Conservation (phyloP, 2,329 filamentous ascomycete species). For the Hypomyces rosellus region DNA sequence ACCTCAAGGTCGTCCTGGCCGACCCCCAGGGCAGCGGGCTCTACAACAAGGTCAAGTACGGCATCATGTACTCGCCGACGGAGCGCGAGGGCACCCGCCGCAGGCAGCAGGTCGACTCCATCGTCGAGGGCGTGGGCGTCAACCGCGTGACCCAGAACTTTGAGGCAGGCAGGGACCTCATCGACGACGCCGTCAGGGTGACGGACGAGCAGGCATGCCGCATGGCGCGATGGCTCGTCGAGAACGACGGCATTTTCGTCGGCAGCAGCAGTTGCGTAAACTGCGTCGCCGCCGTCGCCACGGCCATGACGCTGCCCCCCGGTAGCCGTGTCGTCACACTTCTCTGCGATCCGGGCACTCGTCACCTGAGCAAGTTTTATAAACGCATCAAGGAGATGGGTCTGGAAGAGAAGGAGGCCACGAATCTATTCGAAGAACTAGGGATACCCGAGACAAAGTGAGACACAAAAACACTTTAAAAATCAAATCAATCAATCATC, state of each 20-base stretch:
- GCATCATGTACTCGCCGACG: slow-evolving; percentile 88
- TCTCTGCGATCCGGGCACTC: slow-evolving; percentile 76
- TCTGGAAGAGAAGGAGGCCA: slow-evolving; percentile 49
- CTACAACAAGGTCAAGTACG: slow-evolving; percentile 85
- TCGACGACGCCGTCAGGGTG: slow-evolving; percentile 86
- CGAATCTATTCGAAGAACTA: slow-evolving; percentile 45
- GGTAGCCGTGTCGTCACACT: slow-evolving; percentile 70
- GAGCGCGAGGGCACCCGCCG: slow-evolving; percentile 88
- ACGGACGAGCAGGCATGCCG: slow-evolving; percentile 80
- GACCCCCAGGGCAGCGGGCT: slow-evolving; percentile 92
- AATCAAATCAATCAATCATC: not conserved
- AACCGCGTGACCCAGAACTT: slow-evolving; percentile 94
- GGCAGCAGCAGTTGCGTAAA: slow-evolving; percentile 97
- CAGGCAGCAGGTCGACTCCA: slow-evolving; percentile 85
- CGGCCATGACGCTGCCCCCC: slow-evolving; percentile 56
- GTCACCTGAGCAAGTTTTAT: slow-evolving; percentile 83
- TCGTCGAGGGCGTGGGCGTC: slow-evolving; percentile 93
- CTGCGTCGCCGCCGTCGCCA: slow-evolving; percentile 70
- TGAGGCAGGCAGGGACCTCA: slow-evolving; percentile 73
- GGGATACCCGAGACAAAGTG: slow-evolving; percentile 30
- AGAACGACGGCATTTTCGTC: slow-evolving; percentile 89
- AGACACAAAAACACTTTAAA: slow-evolving; percentile 1
- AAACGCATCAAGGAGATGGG: slow-evolving; percentile 63
- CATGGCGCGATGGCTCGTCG: slow-evolving; percentile 96
- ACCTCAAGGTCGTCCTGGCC: slow-evolving; percentile 69